Evolutionary conservation across 768 basidiomycete species (phyloP), one percentile per base, ranked within the genome.

Genomic region (Phlebiopsis gigantea): DNA sequence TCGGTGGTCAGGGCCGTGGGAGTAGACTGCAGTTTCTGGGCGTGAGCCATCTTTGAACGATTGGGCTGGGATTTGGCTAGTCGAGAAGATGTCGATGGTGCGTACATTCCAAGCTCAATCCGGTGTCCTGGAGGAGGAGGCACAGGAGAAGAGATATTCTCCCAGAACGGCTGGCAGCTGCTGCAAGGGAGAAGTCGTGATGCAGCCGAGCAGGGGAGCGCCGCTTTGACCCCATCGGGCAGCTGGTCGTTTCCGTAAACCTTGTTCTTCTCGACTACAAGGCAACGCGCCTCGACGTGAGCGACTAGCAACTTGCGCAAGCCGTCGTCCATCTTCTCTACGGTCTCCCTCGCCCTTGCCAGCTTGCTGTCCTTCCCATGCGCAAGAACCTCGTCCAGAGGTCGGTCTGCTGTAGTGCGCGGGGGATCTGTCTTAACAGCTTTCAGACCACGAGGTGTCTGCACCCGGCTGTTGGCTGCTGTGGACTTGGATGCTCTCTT

Each of bases 191-290:
- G 45, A 1, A 19, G 31, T 10, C 53, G 45, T 19, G 26, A 12
- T 5, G 53, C 52, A 15, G 43, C 53, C 8, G 5, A 17, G 46
- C 57, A 58, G 14, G 26, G 7, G n/a, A 54, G 26, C n/a, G 19
- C 53, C 41, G 43, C 53, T 8, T 44, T 42, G 7, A 9, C 19
- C 3, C 44, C 15, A n/a, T 19, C 24, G 43, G 43, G 28, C 25
- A 45, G 30, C 24, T 47, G 25, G 30, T 24, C 29, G 51, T 53
- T 55, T 4, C 57, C 57, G 30, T 53, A 55, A 12, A 54, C 12
- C 8, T 19, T 1, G 46, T 58, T 58, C 25, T 17, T 44, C 39
- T 46, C 57, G 4, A 53, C 53, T 15, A 54, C 53, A 8, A 58
- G 43, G 46, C 53, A 58, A 5, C 29, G 28, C 9, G 19, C n/a